Evolutionary conservation across 208 protist species (phyloP).

Genomic region (Wallacemonas collosoma): DNA sequence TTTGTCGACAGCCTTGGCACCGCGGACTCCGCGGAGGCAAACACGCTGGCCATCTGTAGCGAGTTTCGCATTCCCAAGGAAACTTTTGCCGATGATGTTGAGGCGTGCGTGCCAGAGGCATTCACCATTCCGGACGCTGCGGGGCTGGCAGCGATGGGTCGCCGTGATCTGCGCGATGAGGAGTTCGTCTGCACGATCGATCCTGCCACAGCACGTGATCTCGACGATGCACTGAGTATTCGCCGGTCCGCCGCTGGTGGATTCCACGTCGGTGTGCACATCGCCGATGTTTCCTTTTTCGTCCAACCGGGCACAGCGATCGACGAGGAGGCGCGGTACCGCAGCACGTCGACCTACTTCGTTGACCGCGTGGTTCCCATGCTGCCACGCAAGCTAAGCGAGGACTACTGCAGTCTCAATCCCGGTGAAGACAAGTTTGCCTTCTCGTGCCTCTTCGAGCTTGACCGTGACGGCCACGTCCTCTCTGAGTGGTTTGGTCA

Average conservation of each 20-base stretch:
- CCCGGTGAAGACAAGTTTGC: constrained; percentile 84
- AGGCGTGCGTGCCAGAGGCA: constrained; percentile 52
- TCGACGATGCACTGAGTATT: constrained; percentile 91
- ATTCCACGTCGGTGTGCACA: constrained; percentile 94
- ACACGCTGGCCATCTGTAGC: constrained; percentile 54
- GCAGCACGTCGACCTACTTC: constrained; percentile 89
- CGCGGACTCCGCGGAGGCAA: constrained; percentile 39
- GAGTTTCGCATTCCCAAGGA: constrained; percentile 36
- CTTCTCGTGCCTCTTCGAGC: constrained; percentile 87
- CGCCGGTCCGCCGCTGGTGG: constrained; percentile 29
- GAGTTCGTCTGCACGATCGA: constrained; percentile 92
- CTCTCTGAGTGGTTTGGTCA: constrained; percentile 85
- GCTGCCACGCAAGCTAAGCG: constrained; percentile 88
- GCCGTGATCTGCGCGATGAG: constrained; percentile 67
- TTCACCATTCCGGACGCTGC: constrained; percentile 46
- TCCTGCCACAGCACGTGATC: constrained; percentile 81
- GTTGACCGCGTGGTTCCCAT: constrained; percentile 90
- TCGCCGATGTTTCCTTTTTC: constrained; percentile 94
- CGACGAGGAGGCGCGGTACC: constrained; percentile 84
- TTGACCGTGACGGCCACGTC: constrained; percentile 69
- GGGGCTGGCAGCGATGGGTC: constrained; percentile 43
- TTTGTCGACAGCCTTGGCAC: constrained; percentile 39
- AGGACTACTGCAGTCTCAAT: constrained; percentile 91
- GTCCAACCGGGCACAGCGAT: constrained; percentile 67
- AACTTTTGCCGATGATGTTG: constrained; percentile 70